Evolutionary conservation across 1,284 basidiomycete genomes (phyloP).

Genomic region (Mycena sp.): DNA sequence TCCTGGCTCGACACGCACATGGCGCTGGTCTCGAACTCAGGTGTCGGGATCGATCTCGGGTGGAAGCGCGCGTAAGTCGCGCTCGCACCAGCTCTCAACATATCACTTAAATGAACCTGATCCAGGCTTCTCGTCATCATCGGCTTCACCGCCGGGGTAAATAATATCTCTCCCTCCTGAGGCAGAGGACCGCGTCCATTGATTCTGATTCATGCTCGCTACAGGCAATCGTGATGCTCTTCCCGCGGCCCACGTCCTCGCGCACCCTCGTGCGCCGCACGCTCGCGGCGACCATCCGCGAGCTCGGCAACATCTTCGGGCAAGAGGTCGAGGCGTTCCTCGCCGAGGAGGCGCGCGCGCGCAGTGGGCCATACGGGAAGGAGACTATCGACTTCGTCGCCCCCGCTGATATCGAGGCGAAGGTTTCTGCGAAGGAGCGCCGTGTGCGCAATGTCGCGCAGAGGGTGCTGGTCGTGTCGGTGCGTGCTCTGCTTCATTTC

Average conservation of each 20-base stretch:
- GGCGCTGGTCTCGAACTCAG: constrained; percentile 39
- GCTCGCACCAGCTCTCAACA: background rate
- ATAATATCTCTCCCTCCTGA: constrained; percentile 25
- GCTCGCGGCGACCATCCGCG: constrained; percentile 44
- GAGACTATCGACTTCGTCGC: constrained; percentile 31
- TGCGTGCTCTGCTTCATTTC: constrained; percentile 32
- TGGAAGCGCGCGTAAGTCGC: constrained; percentile 52
- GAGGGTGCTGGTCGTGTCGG: constrained; percentile 44
- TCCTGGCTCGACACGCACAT: constrained; percentile 51
- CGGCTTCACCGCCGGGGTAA: constrained; percentile 52
- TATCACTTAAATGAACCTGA: background rate
- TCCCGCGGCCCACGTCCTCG: constrained; percentile 51
- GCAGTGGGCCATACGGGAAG: constrained; percentile 40
- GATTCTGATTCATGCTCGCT: background rate
- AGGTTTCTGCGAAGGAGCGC: constrained; percentile 39
- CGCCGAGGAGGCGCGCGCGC: constrained; percentile 47
- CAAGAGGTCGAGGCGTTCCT: constrained; percentile 52
- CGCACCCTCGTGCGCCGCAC: constrained; percentile 51
- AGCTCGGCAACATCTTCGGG: constrained; percentile 48
- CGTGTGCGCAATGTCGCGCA: constrained; percentile 44
- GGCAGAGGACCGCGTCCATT: background rate
- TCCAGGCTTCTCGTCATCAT: constrained; percentile 51
- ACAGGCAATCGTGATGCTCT: constrained; percentile 54
- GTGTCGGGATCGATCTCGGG: constrained; percentile 47
- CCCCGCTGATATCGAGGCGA: constrained; percentile 27